Conservation (phyloP, 257 asterid genomes). For the Fraxinus anomala region DNA sequence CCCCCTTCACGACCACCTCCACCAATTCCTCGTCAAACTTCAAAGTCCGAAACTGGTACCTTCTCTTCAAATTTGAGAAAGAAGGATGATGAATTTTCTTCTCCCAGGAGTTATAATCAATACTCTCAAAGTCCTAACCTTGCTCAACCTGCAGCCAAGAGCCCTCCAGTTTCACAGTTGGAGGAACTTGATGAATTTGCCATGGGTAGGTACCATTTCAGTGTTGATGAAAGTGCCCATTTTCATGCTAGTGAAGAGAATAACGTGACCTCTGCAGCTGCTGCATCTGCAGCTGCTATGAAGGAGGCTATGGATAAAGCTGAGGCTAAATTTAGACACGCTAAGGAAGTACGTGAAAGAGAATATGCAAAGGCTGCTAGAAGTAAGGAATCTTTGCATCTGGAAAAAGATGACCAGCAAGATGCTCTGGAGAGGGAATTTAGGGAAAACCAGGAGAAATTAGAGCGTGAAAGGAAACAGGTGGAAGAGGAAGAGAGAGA, state of each 20-base stretch:
- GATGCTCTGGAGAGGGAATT: conserved; percentile 63
- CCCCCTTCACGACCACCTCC: conserved; percentile 99
- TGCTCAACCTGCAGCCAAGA: conserved; percentile 52
- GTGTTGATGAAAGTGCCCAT: conserved; percentile 50
- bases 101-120: conserved; percentile 54
- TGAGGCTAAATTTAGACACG: conserved; percentile 92
- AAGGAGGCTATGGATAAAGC: conserved; percentile 99
- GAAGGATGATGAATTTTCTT: conserved; percentile 57
- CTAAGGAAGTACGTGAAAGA: conserved; percentile 96
- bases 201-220: conserved; percentile 56
- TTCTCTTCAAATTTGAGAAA: conserved; percentile 58
- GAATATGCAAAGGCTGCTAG: conserved; percentile 80
- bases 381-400: conserved; percentile 57
- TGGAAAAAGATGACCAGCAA: conserved; percentile 59
- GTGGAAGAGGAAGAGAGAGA: conserved; percentile 90
- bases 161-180: conserved; percentile 65
- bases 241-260: conserved; percentile 52
- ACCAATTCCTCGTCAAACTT: conserved; percentile 64
- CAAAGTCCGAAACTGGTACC: conserved; percentile 52
- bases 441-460: conserved; percentile 70
- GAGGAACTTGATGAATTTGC: conserved; percentile 95
- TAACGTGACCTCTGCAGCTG: conserved; percentile 78
- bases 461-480: conserved; percentile 70
- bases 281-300: conserved; percentile 98
- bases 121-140: conserved; percentile 58